Conservation (phyloP, 305 asterid genomes). For the Fraxinus baroniana region DNA sequence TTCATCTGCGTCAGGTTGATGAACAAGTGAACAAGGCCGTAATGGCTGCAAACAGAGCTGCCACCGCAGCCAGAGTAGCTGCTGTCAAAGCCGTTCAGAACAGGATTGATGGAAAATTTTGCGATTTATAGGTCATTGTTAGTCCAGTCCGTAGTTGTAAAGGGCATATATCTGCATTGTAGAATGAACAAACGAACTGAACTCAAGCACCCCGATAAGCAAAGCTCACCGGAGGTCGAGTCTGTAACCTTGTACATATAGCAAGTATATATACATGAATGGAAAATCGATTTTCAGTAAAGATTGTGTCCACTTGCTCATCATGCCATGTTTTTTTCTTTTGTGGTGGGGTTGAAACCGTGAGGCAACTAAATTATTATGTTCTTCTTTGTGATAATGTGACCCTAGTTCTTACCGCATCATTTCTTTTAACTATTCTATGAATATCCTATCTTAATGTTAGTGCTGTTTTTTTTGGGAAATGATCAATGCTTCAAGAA, state of each 20-base stretch:
- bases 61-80: constrained; percentile 89
- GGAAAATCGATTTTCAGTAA: constrained; percentile 27
- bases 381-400: constrained; percentile 27
- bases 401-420: constrained; percentile 18
- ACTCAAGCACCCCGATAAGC: constrained; percentile 47
- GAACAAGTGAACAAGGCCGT: constrained; percentile 78
- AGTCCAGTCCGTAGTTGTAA: constrained; percentile 39
- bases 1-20: constrained; percentile 50
- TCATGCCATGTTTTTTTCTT: neutral
- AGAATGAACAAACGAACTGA: constrained; percentile 1
- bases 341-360: constrained; percentile 27
- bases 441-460: constrained; percentile 22
- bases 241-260: constrained; percentile 50
- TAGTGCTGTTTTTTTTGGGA: constrained; percentile 22
- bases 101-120: constrained; percentile 71
- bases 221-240: constrained; percentile 50
- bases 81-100: constrained; percentile 90
- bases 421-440: constrained; percentile 24
- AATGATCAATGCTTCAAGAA: constrained; percentile 35
- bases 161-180: constrained; percentile 31
- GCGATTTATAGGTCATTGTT: constrained; percentile 36
- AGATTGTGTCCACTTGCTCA: constrained; percentile 13
- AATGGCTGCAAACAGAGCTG: constrained; percentile 69
- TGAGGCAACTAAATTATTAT: constrained; percentile 23
- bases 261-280: constrained; percentile 44